Conservation (phyloP, 495 filamentous ascomycete species). For the Podospora bellae-mahoneyi region DNA sequence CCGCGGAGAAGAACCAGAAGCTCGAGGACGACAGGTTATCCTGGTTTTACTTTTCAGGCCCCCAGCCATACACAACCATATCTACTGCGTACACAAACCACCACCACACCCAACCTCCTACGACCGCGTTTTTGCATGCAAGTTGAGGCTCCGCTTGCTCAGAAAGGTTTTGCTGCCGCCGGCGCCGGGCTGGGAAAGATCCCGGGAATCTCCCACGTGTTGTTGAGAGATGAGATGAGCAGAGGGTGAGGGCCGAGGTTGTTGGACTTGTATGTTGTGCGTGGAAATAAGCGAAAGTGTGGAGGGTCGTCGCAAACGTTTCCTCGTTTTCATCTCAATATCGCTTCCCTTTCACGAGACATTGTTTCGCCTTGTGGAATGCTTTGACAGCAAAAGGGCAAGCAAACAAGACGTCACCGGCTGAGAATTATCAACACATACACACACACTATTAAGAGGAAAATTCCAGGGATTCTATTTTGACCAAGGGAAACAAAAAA, state of each 20-base stretch:
- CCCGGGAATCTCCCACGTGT: too few relatives aligned
- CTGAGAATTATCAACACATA: neutral
- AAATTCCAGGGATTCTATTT: conserved; percentile 7
- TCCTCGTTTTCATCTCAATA: neutral
- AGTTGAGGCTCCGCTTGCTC: neutral
- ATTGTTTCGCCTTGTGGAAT: conserved; percentile 2
- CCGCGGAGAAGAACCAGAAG: neutral
- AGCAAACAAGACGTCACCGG: neutral
- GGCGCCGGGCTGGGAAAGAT: neutral
- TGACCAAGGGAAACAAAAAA: neutral
- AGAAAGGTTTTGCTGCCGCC: neutral
- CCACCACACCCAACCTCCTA: conserved; percentile 11
- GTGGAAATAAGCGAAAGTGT: neutral
- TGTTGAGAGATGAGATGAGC: neutral
- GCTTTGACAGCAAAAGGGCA: neutral
- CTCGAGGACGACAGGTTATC: neutral
- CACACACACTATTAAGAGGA: conserved; percentile 10
- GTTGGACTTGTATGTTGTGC: too few relatives aligned
- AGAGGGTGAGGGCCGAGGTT: neutral
- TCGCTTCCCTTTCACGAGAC: neutral
- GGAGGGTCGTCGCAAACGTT: neutral
- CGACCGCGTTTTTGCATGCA: neutral
- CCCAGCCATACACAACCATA: neutral
- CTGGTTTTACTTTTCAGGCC: neutral
- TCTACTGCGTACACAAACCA: neutral